Evolutionary conservation across 2,329 filamentous ascomycete species (phyloP).

Genomic region (Biscogniauxia sp.): DNA sequence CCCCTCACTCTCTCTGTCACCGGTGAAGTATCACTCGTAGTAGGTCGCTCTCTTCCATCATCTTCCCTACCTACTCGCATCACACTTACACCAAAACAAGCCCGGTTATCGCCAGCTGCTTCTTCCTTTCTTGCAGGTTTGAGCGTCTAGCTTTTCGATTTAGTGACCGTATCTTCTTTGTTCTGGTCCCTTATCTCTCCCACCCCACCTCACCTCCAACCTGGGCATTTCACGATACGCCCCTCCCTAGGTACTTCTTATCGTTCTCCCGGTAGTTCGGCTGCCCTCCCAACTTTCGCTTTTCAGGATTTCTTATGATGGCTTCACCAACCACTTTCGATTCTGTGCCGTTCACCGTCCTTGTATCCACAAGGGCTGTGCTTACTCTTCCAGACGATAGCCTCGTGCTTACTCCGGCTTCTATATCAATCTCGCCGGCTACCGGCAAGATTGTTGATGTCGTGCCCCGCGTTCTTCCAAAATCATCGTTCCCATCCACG

Average conservation of each 20-base stretch:
- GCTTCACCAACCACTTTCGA: conserved; percentile 17
- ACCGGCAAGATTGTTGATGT: conserved; percentile 85
- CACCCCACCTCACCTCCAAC: not conserved
- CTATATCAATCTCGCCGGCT: conserved; percentile 70
- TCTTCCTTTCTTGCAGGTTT: not conserved
- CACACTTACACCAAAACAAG: conserved; percentile 5
- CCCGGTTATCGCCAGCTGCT: not conserved
- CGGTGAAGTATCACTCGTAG: not conserved
- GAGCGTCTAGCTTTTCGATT: not conserved
- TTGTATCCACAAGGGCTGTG: conserved; percentile 81
- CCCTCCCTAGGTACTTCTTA: not conserved
- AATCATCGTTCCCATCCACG: conserved; percentile 68
- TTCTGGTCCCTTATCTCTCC: not conserved
- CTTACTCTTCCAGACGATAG: conserved; percentile 66
- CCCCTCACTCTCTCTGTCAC: too few species aligned
- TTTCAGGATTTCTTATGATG: conserved; percentile 19
- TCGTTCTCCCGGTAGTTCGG: not conserved
- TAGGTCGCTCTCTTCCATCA: conserved; percentile 11
- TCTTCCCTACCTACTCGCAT: conserved; percentile 10
- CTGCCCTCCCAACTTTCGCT: not conserved
- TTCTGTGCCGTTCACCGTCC: conserved; percentile 58
- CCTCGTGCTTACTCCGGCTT: conserved; percentile 71
- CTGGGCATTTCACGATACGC: not conserved
- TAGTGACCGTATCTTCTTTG: not conserved
- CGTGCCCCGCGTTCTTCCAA: conserved; percentile 69